phyloP scores from a whole-genome alignment of 129 eudicot species.

The Saussurea involucrata region DNA sequence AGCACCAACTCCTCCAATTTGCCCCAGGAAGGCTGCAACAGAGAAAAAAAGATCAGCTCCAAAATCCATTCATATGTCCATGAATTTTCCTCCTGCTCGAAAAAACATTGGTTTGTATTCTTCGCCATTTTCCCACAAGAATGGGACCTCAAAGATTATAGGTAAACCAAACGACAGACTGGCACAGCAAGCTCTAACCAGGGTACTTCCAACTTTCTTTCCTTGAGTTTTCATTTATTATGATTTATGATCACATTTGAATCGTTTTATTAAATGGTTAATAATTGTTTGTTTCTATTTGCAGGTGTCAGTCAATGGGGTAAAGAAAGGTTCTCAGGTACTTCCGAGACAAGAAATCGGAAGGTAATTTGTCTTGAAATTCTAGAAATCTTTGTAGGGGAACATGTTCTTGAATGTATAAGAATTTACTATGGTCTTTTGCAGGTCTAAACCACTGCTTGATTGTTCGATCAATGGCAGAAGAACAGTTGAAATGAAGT shows the following conservation, averaged over 20 bases:
- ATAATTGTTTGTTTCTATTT: constrained; percentile 1
- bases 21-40: constrained; percentile 20
- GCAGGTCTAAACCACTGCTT: constrained; percentile 33
- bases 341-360: constrained; percentile 41
- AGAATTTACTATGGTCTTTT: neutral
- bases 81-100: constrained; percentile 37
- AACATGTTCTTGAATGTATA: neutral
- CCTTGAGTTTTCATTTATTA: neutral
- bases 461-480: constrained; percentile 18
- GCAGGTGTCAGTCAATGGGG: constrained; percentile 52
- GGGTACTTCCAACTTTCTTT: constrained; percentile 40
- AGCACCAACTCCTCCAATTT: constrained; percentile 24
- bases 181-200: constrained; percentile 32
- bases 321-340: constrained; percentile 24
- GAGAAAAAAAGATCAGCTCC: constrained; percentile 41
- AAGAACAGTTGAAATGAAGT: constrained; percentile 30
- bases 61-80: constrained; percentile 53
- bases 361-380: constrained; percentile 38
- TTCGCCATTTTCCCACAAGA: constrained; percentile 35
- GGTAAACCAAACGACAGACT: constrained; percentile 38
- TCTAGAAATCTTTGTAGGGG: neutral
- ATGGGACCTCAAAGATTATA: constrained; percentile 32
- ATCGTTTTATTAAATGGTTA: neutral
- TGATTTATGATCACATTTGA: neutral
- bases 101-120: constrained; percentile 19